These are phyloP conservation scores for Lanzia echinophila DNA, from an alignment of 2,329 filamentous ascomycete genomes.

Conservation along the genomic window DNA sequence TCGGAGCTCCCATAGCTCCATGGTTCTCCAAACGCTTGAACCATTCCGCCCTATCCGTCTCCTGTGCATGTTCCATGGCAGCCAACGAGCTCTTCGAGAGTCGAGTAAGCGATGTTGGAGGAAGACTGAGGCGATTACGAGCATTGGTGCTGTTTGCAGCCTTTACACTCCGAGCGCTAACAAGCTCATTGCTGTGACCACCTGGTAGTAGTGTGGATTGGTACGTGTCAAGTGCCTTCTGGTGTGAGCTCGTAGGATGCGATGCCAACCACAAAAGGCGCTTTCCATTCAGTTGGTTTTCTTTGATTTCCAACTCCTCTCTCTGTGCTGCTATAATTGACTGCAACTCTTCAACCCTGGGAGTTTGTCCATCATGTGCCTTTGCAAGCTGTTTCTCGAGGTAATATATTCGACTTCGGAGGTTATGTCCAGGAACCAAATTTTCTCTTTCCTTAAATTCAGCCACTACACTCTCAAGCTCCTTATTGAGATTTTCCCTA, in stretches of 20 bases:
- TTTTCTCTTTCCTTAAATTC: conserved; percentile 3
- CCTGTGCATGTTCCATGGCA: conserved; percentile 5
- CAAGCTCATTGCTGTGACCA: neutral
- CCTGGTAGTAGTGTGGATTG: neutral
- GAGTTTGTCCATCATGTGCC: neutral
- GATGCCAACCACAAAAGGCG: conserved; percentile 6
- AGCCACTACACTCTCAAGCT: neutral
- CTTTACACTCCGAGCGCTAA: neutral
- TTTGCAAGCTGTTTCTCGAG: neutral
- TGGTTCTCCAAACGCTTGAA: neutral
- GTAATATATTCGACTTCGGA: neutral
- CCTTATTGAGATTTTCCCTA: neutral
- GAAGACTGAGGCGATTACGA: neutral
- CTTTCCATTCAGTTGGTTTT: conserved; percentile 6
- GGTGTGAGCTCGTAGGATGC: conserved; percentile 2
- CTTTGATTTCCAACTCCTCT: conserved; percentile 7
- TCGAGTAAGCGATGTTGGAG: neutral
- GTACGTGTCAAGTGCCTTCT: neutral
- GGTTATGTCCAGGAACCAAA: neutral
- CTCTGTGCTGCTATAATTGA: neutral
- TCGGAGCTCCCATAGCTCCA: neutral
- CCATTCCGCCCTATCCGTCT: neutral
- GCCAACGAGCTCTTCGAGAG: conserved; percentile 4
- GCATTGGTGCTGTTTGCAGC: neutral
- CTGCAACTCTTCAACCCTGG: neutral